Evolutionary conservation across 2,329 filamentous ascomycete genomes (phyloP).

Genomic region (Xylariaceae sp.): DNA sequence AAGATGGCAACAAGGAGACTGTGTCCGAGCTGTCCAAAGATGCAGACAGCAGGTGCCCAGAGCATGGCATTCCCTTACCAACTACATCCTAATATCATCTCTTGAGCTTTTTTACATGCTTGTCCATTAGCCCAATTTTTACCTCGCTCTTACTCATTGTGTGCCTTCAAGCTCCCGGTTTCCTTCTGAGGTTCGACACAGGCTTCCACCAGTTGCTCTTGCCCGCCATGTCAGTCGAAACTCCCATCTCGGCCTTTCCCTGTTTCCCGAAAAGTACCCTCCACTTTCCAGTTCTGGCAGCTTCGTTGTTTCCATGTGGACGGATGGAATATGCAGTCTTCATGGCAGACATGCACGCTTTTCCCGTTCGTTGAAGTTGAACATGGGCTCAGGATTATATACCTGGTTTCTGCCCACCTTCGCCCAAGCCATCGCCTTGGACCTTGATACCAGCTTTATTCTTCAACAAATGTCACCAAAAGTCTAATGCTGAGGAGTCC

Average conservation of each 20-base stretch:
- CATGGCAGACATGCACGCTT: conserved; percentile 60
- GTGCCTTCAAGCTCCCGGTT: too few species aligned
- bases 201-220: conserved; percentile 11
- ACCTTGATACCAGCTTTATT: conserved; percentile 59
- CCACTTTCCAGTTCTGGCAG: conserved; percentile 57
- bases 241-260: conserved; percentile 37
- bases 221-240: conserved; percentile 30
- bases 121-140: conserved; percentile 30
- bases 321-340: conserved; percentile 64
- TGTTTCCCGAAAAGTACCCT: conserved; percentile 39
- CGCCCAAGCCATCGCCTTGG: conserved; percentile 42
- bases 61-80: too few species aligned
- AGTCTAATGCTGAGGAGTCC: too few species aligned
- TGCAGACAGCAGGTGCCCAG: too few species aligned
- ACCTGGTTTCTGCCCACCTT: conserved; percentile 33
- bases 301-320: conserved; percentile 57
- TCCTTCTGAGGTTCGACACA: too few species aligned
- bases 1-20: too few species aligned
- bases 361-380: conserved; percentile 63
- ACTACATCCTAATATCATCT: conserved; percentile 2
- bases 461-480: too few species aligned
- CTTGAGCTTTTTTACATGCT: conserved; percentile 29
- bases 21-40: too few species aligned
- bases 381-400: conserved; percentile 71
- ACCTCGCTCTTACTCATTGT: conserved; percentile 14